Conservation (phyloP, 164 flowering plant genomes). For the Magnolia changhungtana region DNA sequence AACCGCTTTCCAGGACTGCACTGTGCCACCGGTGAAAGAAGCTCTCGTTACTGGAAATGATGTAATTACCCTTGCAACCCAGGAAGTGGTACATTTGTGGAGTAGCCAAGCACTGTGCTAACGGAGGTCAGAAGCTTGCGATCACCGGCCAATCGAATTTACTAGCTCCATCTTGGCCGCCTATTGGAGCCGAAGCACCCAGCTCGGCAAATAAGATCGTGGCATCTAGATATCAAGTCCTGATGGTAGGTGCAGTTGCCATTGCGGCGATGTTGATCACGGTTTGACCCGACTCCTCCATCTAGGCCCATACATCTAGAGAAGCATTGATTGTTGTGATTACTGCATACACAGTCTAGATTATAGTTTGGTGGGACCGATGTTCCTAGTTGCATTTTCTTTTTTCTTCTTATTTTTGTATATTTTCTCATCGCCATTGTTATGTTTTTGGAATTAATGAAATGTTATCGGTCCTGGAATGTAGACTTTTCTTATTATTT, state of each 20-base stretch:
- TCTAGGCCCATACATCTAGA: too few relatives aligned
- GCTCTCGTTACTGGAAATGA: constrained; percentile 21
- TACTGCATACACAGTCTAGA: too few relatives aligned
- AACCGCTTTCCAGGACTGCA: constrained; percentile 13
- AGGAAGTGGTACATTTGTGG: constrained; percentile 32
- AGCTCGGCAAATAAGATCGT: background rate
- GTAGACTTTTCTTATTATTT: too few relatives aligned
- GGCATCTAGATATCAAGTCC: background rate
- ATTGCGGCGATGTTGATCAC: background rate
- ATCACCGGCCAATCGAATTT: constrained; percentile 2
- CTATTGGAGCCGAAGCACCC: background rate
- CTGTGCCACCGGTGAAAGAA: background rate
- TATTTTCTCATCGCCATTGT: too few relatives aligned
- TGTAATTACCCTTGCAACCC: constrained; percentile 7
- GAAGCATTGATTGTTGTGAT: too few relatives aligned
- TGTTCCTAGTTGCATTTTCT: too few relatives aligned
- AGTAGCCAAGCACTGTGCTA: constrained; percentile 17
- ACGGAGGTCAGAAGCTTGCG: constrained; percentile 17
- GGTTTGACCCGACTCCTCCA: background rate
- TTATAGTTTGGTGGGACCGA: too few relatives aligned
- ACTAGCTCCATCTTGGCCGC: background rate
- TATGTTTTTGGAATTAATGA: too few relatives aligned
- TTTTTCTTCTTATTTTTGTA: too few relatives aligned
- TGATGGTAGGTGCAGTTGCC: background rate
- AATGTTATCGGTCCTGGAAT: too few relatives aligned